phyloP scores from a whole-genome alignment of 345 rosid genomes.

The Sisymbrium altissimum region DNA sequence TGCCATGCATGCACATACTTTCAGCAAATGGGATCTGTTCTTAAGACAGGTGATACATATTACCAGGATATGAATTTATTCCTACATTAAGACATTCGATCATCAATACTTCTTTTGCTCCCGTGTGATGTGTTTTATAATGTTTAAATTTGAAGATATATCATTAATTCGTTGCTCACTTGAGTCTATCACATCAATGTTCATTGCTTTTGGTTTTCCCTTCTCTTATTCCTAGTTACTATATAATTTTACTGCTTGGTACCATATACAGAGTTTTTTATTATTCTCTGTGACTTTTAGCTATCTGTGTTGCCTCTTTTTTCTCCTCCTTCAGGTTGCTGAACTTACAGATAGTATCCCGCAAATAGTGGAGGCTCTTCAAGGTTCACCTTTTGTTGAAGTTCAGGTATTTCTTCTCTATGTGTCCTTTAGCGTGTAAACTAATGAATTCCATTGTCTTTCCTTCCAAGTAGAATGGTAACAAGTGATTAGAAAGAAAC shows the following conservation, averaged over 20 bases:
- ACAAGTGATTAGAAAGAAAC: neutral
- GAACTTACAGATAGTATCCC: slow-evolving; percentile 59
- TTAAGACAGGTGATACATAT: neutral
- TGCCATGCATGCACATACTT: neutral
- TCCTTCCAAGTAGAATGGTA: neutral
- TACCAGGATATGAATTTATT: neutral
- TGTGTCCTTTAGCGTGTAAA: neutral
- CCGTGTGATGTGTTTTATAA: neutral
- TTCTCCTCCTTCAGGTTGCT: slow-evolving; percentile 47
- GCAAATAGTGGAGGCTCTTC: slow-evolving; percentile 67
- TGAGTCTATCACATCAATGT: too few relatives aligned
- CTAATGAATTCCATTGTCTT: neutral
- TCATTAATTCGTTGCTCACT: too few relatives aligned
- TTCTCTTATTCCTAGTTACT: slow-evolving; percentile 2
- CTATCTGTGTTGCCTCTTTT: slow-evolving; percentile 7
- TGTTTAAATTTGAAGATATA: neutral
- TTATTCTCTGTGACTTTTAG: slow-evolving; percentile 10
- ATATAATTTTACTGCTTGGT: neutral
- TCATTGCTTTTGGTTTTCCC: neutral
- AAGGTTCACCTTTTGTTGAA: slow-evolving; percentile 59
- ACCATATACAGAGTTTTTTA: neutral
- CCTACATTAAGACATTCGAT: neutral
- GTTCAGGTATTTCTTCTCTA: slow-evolving; percentile 53
- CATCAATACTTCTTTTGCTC: neutral
- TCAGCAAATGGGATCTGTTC: slow-evolving; percentile 8